A percentile compares a stretch with the other conserved stretches of the same genome.
Evolutionary conservation across 23 red algal species (phyloP).

Genomic region (Gracilaria caudata): DNA sequence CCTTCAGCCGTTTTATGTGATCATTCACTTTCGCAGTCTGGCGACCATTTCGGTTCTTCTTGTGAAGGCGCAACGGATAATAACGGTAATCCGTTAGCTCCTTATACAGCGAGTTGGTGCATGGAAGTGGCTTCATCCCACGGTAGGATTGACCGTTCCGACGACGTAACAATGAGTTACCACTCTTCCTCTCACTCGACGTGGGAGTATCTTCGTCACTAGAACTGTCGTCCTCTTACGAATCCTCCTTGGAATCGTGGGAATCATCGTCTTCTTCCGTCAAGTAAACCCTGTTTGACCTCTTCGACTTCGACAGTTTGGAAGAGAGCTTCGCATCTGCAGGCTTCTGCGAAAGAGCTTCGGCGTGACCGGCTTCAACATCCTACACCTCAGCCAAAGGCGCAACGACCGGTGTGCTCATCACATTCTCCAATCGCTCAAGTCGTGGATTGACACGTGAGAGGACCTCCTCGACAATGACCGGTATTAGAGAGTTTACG

Average conservation of each 20-base stretch:
- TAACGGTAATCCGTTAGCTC: background rate
- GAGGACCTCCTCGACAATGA: constrained; percentile 28
- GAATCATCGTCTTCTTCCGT: background rate
- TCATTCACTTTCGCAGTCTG: constrained; percentile 16
- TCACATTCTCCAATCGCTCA: background rate
- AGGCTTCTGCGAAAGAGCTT: background rate
- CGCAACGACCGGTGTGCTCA: background rate
- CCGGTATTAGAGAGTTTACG: constrained; percentile 14
- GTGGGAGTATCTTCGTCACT: background rate
- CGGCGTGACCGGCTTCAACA: background rate
- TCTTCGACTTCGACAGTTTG: background rate
- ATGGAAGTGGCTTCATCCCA: background rate
- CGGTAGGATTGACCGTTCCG: background rate
- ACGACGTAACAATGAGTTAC: background rate
- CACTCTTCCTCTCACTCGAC: background rate
- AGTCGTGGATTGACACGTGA: background rate
- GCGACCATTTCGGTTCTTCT: constrained; percentile 2
- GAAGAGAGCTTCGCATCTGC: background rate
- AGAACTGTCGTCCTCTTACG: background rate
- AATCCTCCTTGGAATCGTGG: background rate
- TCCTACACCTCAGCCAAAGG: background rate
- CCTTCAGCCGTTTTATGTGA: background rate
- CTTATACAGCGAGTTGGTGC: constrained; percentile 8
- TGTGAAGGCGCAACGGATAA: background rate
- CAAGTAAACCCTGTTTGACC: background rate